A percentile compares a stretch with the other conserved stretches of the same genome.
phyloP scores from a whole-genome alignment of 2,329 filamentous ascomycete species.

The Fusarium xyrophilum region DNA sequence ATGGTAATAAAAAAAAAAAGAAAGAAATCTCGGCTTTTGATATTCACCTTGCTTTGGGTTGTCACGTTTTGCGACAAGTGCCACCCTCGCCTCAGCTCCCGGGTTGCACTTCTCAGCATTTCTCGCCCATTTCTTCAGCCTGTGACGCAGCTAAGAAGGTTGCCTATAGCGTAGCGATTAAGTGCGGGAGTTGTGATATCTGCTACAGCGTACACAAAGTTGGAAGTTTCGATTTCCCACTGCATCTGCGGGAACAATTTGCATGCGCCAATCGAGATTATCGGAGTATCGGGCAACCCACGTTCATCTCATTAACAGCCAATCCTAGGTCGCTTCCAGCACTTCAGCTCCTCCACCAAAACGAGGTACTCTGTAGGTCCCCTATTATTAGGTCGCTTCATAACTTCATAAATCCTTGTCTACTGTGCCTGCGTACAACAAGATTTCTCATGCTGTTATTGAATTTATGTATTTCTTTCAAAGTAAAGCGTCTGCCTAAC shows the following conservation, averaged over 20 bases:
- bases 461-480: background rate
- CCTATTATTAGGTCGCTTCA: background rate
- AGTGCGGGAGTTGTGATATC: background rate
- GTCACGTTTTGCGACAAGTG: constrained; percentile 36
- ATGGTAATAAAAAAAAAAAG: background rate
- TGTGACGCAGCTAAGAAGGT: background rate
- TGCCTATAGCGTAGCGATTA: background rate
- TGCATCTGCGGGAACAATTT: constrained; percentile 14
- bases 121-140: constrained; percentile 45
- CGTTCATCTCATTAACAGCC: background rate
- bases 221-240: background rate
- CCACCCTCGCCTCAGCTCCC: constrained; percentile 44
- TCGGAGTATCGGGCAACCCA: constrained; percentile 13
- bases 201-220: background rate
- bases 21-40: background rate
- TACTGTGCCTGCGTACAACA: background rate
- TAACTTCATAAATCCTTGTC: background rate
- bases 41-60: constrained; percentile 34
- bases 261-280: constrained; percentile 40
- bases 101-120: constrained; percentile 47
- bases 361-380: background rate
- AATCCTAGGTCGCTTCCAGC: background rate
- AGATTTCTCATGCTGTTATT: background rate
- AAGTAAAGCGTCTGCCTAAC: background rate
- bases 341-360: background rate